Percentiles rank a stretch among this genome's conserved stretches.
Evolutionary conservation across 2,329 filamentous ascomycete genomes (phyloP).

Genomic region (Diaporthe amygdali): DNA sequence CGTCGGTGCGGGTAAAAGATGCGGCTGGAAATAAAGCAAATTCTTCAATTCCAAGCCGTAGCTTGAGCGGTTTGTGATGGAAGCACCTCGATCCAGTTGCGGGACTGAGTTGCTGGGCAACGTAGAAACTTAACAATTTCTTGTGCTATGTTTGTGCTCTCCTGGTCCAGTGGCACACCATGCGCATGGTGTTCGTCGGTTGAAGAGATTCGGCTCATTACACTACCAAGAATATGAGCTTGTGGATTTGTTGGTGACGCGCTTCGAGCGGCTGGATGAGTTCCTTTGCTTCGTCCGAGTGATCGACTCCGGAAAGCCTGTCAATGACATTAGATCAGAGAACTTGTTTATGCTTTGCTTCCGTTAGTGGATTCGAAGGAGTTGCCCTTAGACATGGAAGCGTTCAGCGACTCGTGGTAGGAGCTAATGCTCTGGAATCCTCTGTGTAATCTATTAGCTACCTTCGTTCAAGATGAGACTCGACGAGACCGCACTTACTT

Average conservation of each 20-base stretch:
- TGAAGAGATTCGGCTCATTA: not conserved
- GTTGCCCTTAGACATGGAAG: conserved; percentile 25
- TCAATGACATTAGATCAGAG: not conserved
- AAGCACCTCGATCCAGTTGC: not conserved
- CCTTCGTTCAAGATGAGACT: too few relatives aligned
- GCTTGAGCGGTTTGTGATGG: not conserved
- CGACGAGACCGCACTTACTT: conserved; percentile 49
- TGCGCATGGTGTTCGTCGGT: not conserved
- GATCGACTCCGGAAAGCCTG: not conserved
- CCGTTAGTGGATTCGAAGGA: conserved; percentile 23
- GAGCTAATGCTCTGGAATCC: conserved; percentile 70
- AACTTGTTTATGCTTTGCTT: conserved; percentile 10
- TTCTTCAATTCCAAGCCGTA: not conserved
- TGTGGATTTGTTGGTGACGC: not conserved
- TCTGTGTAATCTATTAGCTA: conserved; percentile 38
- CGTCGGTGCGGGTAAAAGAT: not conserved
- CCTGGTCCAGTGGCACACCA: not conserved
- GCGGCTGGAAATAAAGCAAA: not conserved
- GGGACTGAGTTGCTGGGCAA: not conserved
- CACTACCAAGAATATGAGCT: not conserved
- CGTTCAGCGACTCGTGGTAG: conserved; percentile 59
- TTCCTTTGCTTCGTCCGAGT: not conserved
- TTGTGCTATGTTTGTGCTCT: not conserved
- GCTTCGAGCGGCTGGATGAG: not conserved
- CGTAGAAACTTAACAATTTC: not conserved